Evolutionary conservation across 805 yeast species (phyloP).

Genomic region (Saturnispora kantuleensis): DNA sequence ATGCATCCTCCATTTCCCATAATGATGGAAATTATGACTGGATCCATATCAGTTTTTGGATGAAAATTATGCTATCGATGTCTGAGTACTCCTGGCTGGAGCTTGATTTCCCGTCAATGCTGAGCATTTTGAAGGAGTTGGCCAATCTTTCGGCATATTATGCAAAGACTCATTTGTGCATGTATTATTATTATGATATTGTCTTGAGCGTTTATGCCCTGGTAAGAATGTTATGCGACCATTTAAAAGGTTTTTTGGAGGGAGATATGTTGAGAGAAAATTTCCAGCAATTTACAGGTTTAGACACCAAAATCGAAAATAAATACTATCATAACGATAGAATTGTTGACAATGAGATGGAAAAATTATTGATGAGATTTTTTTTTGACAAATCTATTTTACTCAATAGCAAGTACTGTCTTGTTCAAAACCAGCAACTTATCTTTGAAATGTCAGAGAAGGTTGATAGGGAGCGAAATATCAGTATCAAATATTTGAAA

Average conservation of each 20-base stretch:
- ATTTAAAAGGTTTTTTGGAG: slow-evolving; percentile 19
- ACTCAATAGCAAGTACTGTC: background rate
- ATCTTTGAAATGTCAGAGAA: slow-evolving; percentile 2
- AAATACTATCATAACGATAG: background rate
- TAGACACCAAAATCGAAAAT: slow-evolving; percentile 7
- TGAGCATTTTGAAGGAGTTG: slow-evolving; percentile 13
- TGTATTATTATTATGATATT: slow-evolving; percentile 8
- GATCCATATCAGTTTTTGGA: slow-evolving; percentile 22
- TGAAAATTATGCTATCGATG: slow-evolving; percentile 9
- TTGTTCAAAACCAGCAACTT: background rate
- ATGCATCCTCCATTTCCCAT: slow-evolving; percentile 9
- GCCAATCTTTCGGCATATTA: slow-evolving; percentile 8
- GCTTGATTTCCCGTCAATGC: slow-evolving; percentile 15
- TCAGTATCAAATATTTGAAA: background rate
- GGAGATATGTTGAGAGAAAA: slow-evolving; percentile 6
- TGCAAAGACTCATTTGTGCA: slow-evolving; percentile 1
- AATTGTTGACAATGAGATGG: background rate
- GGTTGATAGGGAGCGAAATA: background rate
- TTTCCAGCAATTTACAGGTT: slow-evolving; percentile 9
- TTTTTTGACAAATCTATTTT: background rate
- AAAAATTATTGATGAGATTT: background rate
- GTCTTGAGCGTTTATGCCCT: slow-evolving; percentile 16
- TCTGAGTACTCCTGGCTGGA: slow-evolving; percentile 8
- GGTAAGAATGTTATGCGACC: slow-evolving; percentile 9
- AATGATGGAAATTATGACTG: slow-evolving; percentile 14